A percentile compares a stretch with the other conserved stretches of the same genome.
phyloP scores from a whole-genome alignment of 257 asterid species.

The Lycium ferocissimum region DNA sequence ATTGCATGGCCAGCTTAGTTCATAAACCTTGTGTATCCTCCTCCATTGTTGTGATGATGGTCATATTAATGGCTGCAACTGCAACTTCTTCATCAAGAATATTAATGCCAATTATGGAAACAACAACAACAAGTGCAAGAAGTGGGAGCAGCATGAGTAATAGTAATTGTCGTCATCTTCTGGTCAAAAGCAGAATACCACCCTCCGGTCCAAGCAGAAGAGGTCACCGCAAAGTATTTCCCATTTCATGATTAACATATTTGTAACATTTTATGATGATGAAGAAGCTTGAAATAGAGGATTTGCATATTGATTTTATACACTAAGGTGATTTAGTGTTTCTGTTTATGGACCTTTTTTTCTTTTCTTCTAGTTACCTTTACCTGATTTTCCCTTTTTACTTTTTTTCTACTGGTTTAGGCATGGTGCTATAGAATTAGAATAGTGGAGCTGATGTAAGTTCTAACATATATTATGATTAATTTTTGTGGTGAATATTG shows the following conservation, averaged over 20 bases:
- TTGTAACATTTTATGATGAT: not conserved
- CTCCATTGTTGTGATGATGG: constrained; percentile 3
- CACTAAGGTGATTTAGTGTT: not conserved
- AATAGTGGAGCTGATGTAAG: not conserved
- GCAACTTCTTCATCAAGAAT: not conserved
- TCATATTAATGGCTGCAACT: constrained; percentile 24
- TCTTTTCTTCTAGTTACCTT: not conserved
- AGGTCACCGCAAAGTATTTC: constrained; percentile 20
- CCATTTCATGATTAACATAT: not conserved
- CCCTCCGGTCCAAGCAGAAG: constrained; percentile 33
- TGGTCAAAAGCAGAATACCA: constrained; percentile 24
- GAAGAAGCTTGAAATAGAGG: no score
- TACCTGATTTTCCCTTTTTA: not conserved
- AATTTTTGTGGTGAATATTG: constrained; percentile 3
- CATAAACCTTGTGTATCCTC: not conserved
- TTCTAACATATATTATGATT: not conserved
- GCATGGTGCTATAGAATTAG: not conserved
- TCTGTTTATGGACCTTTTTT: not conserved
- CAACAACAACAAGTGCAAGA: not conserved
- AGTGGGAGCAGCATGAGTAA: not conserved
- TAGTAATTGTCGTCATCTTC: not conserved
- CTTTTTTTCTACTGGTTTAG: not conserved
- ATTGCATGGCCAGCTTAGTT: not conserved
- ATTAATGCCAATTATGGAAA: not conserved
- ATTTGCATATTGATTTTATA: not conserved